Percentiles rank a stretch among this genome's conserved stretches.
Evolutionary conservation across 2,329 filamentous ascomycete species (phyloP).

Genomic region (Metarhizium album): DNA sequence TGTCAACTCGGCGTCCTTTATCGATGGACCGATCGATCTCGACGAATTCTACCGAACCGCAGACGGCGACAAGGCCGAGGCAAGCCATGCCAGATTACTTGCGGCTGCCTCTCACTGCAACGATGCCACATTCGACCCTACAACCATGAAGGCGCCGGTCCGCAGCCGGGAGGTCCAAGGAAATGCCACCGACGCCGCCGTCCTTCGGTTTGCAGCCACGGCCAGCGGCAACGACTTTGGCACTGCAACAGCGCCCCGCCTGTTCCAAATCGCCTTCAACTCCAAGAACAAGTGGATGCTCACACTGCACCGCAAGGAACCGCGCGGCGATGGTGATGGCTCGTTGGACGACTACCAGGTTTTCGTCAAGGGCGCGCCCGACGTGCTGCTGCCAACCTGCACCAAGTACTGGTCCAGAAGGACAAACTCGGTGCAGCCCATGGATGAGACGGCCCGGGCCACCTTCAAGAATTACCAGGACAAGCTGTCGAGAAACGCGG

Average conservation of each 20-base stretch:
- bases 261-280: constrained; percentile 37
- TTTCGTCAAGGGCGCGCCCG: constrained; percentile 43
- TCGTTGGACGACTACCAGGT: constrained; percentile 24
- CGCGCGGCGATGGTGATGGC: constrained; percentile 14
- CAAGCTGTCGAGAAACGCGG: constrained; percentile 28
- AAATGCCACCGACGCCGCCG: constrained; percentile 32
- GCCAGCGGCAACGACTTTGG: constrained; percentile 12
- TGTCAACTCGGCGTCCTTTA: constrained; percentile 26
- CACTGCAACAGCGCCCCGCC: constrained; percentile 12
- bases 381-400: constrained; percentile 32
- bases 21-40: constrained; percentile 20
- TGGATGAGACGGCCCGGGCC: constrained; percentile 21
- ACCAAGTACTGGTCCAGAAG: constrained; percentile 24
- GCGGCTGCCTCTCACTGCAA: constrained; percentile 28
- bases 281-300: constrained; percentile 41
- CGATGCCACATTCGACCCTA: constrained; percentile 30
- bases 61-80: constrained; percentile 8
- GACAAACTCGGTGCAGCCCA: constrained; percentile 20
- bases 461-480: constrained; percentile 28
- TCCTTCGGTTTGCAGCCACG: constrained; percentile 27
- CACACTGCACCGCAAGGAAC: constrained; percentile 18
- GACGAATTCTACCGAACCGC: constrained; percentile 15
- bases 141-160: constrained; percentile 23
- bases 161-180: constrained; percentile 25
- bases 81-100: constrained; percentile 14